phyloP scores from a whole-genome alignment of 2,329 filamentous ascomycete species.

The Tolypocladium tropicale region DNA sequence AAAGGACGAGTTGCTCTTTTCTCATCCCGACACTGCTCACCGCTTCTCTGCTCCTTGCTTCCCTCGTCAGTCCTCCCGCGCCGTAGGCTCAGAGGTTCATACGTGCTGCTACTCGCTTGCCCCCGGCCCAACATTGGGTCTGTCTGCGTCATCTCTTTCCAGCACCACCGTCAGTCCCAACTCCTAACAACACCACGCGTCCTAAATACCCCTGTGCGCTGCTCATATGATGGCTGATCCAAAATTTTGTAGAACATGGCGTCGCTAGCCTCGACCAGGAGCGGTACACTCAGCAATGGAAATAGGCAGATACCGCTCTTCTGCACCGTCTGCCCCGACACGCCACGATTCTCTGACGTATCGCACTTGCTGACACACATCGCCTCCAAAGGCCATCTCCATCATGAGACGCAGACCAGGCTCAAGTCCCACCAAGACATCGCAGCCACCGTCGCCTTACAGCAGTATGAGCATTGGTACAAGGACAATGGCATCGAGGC shows the following conservation, averaged over 20 bases:
- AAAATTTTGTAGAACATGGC: conserved; percentile 25
- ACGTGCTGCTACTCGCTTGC: conserved; percentile 17
- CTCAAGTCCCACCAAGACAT: conserved; percentile 59
- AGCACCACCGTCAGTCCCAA: neutral
- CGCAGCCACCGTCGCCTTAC: conserved; percentile 51
- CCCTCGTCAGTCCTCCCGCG: conserved; percentile 5
- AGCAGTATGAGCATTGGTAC: conserved; percentile 72
- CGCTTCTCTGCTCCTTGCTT: conserved; percentile 13
- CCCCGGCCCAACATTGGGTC: conserved; percentile 1
- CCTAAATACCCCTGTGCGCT: no score
- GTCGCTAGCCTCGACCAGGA: conserved; percentile 12
- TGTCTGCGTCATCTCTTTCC: neutral
- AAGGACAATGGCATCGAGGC: conserved; percentile 56
- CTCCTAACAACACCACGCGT: neutral
- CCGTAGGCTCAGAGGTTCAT: conserved; percentile 4
- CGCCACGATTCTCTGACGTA: conserved; percentile 74
- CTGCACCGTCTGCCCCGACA: conserved; percentile 76
- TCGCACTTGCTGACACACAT: conserved; percentile 90
- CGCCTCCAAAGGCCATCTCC: conserved; percentile 83
- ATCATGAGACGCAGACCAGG: conserved; percentile 72
- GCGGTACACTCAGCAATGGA: conserved; percentile 9
- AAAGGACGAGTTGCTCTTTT: conserved; percentile 14
- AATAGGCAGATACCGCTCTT: conserved; percentile 50
- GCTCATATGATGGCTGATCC: conserved; percentile 1
- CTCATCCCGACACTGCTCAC: conserved; percentile 2